Base-by-base conservation (phyloP, 129 eudicot genomes). In the Flaveria linearis region DNA sequence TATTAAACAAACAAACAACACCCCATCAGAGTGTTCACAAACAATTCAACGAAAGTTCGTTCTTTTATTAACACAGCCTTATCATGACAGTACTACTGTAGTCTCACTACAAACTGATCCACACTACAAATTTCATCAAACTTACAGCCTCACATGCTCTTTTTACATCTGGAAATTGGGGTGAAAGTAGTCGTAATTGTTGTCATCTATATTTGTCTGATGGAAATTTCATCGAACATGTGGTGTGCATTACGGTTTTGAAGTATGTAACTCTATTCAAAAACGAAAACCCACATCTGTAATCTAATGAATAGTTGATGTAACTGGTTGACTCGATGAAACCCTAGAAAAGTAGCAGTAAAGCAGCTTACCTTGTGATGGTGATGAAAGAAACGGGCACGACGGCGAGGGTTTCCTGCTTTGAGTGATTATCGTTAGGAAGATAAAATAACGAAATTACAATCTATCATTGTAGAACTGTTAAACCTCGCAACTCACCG, bases 371-470 rank as follows among this genome's bases (percentile, higher is more conserved):
- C 75, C 74, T 70, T 70, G 74, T 26, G 41, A 49, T 25, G 74
- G 74, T 14, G 74, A 6, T 17, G 41, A 47, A 18, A 28, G 23
- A 70, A 69, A 47, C 61, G 60, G 45, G 15, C 42, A 50, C 33
- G 74, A 71, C 60, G 46, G 46, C 63, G 75, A 71, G 75, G 75
- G 75, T 70, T 70, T 70, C 42, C 4, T 17, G 18, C 9, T 53
- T 53, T 53, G 18, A 36, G 41, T 5, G 41, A 5, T 36, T 36
- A 36, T 36, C 7, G 41, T 36, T 36, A 36, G 0, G 41, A 36
- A 36, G 41, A 36, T 4, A 36, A 36, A 36, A 36, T 36, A 4
- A 36, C 8, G 41, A 36, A 36, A 36, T 1, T 36, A 36, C 7
- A 36, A 0, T 28, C 33, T 20, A 20, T 20, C 22, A 20, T 28